Evolutionary conservation across 2,329 filamentous ascomycete species (phyloP), one percentile per base, ranked within the genome.

Genomic region (Monascus ruber): DNA sequence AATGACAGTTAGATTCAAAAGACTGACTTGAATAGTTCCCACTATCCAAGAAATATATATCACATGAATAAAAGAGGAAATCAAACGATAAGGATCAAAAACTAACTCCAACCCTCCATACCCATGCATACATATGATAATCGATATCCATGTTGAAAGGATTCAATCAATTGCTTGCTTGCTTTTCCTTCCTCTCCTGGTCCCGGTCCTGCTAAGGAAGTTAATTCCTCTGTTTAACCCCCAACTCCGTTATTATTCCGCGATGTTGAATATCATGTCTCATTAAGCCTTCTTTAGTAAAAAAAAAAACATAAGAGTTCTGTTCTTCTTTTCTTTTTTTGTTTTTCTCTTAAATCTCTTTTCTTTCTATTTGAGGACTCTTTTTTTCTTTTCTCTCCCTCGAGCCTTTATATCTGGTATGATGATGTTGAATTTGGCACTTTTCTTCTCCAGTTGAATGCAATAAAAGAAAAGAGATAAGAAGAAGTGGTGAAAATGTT

Each of bases 351-450:
- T 28, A 34, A 45, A 44, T 31, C 39, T 33, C 38, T 35, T 11
- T 10, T 24, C 24, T 35, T 25, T 35, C 34, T 26, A 35, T n/a
- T 26, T 35, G 26, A 27, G 9, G n/a, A 7, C 8, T 33, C 17
- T 25, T 38, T 24, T 33, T 25, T 38, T 38, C 7, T 33, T 2
- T 34, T 8, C 33, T 8, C 33, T 11, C 10, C 33, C 33, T 7
- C 8, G 33, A 3, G 7, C 24, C 24, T 35, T 5, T 35, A 35
- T 28, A 8, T 10, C 9, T 6, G 34, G 27, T 5, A 35, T 9
- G 37, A 37, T 50, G 39, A 48, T 52, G 51, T 53, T 53, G 46
- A 51, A 48, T 47, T 47, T 45, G 48, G 33, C 31, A 31, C 25
- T 39, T 41, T 43, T 45, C 39, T 44, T 37, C 35, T 40, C 38